Evolutionary conservation across 768 basidiomycete genomes (phyloP).

Genomic region (Dacryopinax primogenitus): DNA sequence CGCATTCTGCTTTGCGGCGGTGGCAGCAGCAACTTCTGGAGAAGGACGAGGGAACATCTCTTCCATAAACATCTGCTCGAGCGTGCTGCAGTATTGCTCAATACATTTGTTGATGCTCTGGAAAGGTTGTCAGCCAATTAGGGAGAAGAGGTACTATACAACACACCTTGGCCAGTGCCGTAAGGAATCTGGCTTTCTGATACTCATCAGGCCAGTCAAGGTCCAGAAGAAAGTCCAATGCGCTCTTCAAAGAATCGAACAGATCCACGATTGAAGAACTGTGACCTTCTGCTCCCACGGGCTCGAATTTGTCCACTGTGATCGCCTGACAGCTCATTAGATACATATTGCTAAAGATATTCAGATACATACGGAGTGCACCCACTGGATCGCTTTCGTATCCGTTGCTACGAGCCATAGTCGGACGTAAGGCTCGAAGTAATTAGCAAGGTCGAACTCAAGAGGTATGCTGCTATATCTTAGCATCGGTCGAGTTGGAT

Average conservation of each 20-base stretch:
- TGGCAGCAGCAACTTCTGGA: slow-evolving; percentile 65
- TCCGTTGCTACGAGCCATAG: slow-evolving; percentile 85
- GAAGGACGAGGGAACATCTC: slow-evolving; percentile 85
- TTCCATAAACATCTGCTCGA: slow-evolving; percentile 82
- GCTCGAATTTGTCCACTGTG: slow-evolving; percentile 71
- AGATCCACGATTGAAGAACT: slow-evolving; percentile 97
- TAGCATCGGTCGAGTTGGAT: slow-evolving; percentile 10
- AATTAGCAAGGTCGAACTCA: slow-evolving; percentile 55
- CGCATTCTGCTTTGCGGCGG: slow-evolving; percentile 53
- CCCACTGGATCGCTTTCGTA: slow-evolving; percentile 86
- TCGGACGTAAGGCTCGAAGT: slow-evolving; percentile 79
- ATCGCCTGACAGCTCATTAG: slow-evolving; percentile 45
- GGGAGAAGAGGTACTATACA: neutral
- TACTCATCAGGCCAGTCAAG: slow-evolving; percentile 87
- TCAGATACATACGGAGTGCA: slow-evolving; percentile 55
- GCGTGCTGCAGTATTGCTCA: slow-evolving; percentile 76
- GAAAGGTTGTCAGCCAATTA: neutral
- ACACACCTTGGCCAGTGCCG: slow-evolving; percentile 69
- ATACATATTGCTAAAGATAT: neutral
- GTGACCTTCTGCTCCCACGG: slow-evolving; percentile 66
- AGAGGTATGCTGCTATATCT: slow-evolving; percentile 34
- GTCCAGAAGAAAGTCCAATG: slow-evolving; percentile 75
- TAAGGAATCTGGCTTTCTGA: slow-evolving; percentile 81
- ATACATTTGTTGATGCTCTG: slow-evolving; percentile 85
- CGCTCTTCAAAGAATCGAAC: slow-evolving; percentile 85